Conservation (phyloP, 2,329 filamentous ascomycete species). For the Stemphylium beticola region DNA sequence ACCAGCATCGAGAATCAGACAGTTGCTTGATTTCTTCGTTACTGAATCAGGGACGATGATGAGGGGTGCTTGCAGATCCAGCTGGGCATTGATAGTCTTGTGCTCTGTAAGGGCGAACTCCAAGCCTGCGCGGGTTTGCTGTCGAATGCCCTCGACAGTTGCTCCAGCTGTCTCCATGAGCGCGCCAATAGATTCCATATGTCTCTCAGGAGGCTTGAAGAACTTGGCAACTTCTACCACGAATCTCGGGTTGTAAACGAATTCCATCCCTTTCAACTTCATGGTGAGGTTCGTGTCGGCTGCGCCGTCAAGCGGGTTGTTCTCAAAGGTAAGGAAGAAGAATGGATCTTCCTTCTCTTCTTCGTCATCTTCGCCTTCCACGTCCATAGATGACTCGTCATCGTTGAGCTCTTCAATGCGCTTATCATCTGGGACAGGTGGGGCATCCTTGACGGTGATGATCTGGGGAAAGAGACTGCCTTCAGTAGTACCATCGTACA, state of each 20-base stretch:
- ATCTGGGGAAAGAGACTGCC: constrained; percentile 94
- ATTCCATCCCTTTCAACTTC: constrained; percentile 92
- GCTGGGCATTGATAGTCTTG: constrained; percentile 94
- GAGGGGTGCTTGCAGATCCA: constrained; percentile 93
- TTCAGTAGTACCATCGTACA: constrained; percentile 94
- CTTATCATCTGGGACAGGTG: constrained; percentile 60
- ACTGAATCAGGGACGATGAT: constrained; percentile 97
- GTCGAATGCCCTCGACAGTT: constrained; percentile 90
- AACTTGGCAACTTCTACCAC: constrained; percentile 90
- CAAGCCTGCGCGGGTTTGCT: constrained; percentile 93
- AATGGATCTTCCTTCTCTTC: constrained; percentile 73
- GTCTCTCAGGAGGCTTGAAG: constrained; percentile 92
- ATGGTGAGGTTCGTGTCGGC: constrained; percentile 89
- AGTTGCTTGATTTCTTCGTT: constrained; percentile 78
- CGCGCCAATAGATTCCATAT: constrained; percentile 97
- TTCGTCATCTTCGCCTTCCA: constrained; percentile 52
- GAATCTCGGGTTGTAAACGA: constrained; percentile 96
- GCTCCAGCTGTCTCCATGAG: constrained; percentile 95
- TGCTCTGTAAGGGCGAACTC: constrained; percentile 97
- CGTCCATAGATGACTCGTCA: constrained; percentile 54
- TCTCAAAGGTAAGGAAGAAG: constrained; percentile 90
- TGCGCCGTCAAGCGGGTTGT: constrained; percentile 90
- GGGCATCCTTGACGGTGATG: constrained; percentile 90
- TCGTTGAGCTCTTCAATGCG: constrained; percentile 58
- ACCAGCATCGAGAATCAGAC: constrained; percentile 93